phyloP scores from a whole-genome alignment of 2,329 filamentous ascomycete species.

The Kalmusia sp. region DNA sequence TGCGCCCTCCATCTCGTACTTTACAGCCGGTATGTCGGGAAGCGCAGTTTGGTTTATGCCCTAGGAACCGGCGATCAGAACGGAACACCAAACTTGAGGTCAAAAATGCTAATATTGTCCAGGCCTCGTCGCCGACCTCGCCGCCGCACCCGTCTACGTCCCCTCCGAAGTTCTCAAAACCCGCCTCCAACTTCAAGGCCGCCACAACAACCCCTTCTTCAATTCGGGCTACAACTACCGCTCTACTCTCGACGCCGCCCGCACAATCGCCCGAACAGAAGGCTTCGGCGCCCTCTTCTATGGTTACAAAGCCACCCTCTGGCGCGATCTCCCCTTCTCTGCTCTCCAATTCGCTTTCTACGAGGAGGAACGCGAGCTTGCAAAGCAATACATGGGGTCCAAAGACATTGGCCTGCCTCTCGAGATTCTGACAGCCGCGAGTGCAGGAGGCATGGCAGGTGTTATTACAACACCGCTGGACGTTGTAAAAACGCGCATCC shows the following conservation, averaged over 20 bases:
- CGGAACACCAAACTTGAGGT: too few species aligned
- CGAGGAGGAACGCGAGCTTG: slow-evolving; percentile 87
- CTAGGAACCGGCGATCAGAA: too few species aligned
- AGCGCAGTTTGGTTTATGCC: too few species aligned
- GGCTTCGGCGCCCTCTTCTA: slow-evolving; percentile 88
- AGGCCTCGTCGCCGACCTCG: slow-evolving; percentile 94
- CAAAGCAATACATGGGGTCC: slow-evolving; percentile 77
- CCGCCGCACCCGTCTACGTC: slow-evolving; percentile 91
- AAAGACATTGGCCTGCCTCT: slow-evolving; percentile 84
- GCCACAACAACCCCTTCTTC: slow-evolving; percentile 94
- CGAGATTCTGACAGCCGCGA: slow-evolving; percentile 87
- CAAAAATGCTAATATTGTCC: slow-evolving; percentile 6
- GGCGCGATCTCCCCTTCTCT: slow-evolving; percentile 93
- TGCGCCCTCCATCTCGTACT: slow-evolving; percentile 82
- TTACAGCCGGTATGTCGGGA: slow-evolving; percentile 70
- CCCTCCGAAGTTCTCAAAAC: slow-evolving; percentile 98
- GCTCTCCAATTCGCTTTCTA: slow-evolving; percentile 98
- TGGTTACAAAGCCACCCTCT: slow-evolving; percentile 96
- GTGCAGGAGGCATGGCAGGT: slow-evolving; percentile 89
- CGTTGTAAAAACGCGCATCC: slow-evolving; percentile 95
- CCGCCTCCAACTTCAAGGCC: slow-evolving; percentile 91
- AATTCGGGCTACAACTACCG: slow-evolving; percentile 95
- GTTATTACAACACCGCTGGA: slow-evolving; percentile 95
- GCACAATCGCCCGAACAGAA: slow-evolving; percentile 83
- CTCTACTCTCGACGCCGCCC: slow-evolving; percentile 80